Conservation (phyloP, 768 basidiomycete species). For the Rhodosporidiobolus sp. region DNA sequence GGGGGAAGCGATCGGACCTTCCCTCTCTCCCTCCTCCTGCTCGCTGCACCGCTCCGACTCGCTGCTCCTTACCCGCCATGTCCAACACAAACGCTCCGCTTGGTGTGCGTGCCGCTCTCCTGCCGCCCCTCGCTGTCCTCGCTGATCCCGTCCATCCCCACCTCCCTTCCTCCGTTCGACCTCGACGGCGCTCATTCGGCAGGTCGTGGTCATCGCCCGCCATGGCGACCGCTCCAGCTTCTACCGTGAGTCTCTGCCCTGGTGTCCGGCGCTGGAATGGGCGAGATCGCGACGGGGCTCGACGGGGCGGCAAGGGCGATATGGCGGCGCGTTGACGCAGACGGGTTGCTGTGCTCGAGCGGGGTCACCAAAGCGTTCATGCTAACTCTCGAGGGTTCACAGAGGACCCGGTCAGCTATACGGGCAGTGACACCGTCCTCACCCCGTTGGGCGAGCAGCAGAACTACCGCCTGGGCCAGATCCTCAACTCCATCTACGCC, state of each 20-base stretch:
- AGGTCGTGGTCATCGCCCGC: conserved; percentile 68
- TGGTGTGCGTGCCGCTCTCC: background rate
- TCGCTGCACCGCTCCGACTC: background rate
- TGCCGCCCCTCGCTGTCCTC: background rate
- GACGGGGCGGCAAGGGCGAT: no score
- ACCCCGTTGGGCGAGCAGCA: conserved; percentile 55
- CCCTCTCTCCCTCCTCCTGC: background rate
- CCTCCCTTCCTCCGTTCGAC: no score
- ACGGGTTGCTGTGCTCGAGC: no score
- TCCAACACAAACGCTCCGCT: conserved; percentile 21
- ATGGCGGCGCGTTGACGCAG: no score
- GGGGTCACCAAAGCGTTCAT: background rate
- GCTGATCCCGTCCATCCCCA: background rate
- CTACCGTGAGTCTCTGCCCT: conserved; percentile 41
- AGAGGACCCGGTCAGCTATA: conserved; percentile 30
- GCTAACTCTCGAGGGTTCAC: background rate
- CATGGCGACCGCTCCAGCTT: conserved; percentile 51
- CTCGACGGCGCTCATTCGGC: no score
- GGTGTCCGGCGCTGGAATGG: no score
- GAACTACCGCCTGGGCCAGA: conserved; percentile 54
- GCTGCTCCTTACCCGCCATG: background rate
- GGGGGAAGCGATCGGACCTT: no score
- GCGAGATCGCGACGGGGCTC: no score
- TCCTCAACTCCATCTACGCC: conserved; percentile 59
- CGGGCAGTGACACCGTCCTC: conserved; percentile 57